Evolutionary conservation across 768 basidiomycete genomes (phyloP), one percentile per base, ranked within the genome.

Genomic region (Mycena sanguinolenta): DNA sequence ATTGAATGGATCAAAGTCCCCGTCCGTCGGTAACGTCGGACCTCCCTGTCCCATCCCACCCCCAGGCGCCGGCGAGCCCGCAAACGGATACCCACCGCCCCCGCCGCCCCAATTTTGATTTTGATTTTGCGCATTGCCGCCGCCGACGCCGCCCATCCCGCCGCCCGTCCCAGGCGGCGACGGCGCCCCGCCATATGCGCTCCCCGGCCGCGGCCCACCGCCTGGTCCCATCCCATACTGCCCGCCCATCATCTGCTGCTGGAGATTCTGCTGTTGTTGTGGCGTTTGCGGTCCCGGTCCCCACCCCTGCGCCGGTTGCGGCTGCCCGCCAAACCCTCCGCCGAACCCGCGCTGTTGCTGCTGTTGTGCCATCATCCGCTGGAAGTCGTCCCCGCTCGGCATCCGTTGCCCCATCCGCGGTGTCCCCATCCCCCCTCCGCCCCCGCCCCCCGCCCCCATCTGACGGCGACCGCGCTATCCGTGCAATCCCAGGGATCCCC

Each of bases 381-480:
- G 87, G 63, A 89, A 89, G 53, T 86, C 90, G 58, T 90, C 89
- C 53, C 85, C 85, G 54, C 84, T 82, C 50, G 80, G 76, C 14
- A 78, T 79, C 72, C 84, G 77, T 44, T 84, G 84, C 63, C 81
- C 79, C 83, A 90, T 80, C 38, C 88, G 86, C 60, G 88, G 83
- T 34, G 84, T 82, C 8, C 49, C 49, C 73, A 75, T 75, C 38
- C 65, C 65, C 19, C 70, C 67, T 17, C 39, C 39, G 10, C 39
- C 39, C 39, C 10, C 39, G 8, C 39, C 39, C n/a, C 13, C 39
- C 39, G 3, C 65, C 66, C 39, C 85, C 82, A 69, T 94, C 92
- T 21, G 91, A 89, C n/a, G 93, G 93, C 49, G 93, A 93, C 64
- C 92, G 85, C 58, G 89, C 87, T 73, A 90, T 93, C 74, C 93